Conservation (phyloP, 108 stramenopile species). For the Aurantiochytrium sp. region DNA sequence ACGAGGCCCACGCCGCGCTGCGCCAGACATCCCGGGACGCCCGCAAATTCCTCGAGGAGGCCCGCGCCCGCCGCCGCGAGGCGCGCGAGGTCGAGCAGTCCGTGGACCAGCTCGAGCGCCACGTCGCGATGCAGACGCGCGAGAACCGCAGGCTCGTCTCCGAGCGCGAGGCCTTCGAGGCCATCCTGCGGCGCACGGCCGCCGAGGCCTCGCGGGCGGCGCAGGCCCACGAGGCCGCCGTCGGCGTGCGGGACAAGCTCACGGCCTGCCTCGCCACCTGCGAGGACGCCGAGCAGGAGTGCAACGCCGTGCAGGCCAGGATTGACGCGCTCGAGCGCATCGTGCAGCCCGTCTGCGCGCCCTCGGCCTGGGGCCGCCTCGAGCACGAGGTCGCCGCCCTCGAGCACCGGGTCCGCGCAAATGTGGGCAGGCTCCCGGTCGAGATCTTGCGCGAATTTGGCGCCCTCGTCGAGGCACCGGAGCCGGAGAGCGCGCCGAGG, state of each 20-base stretch:
- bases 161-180: neutral
- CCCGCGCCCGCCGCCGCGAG: neutral
- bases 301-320: neutral
- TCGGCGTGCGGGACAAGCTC: neutral
- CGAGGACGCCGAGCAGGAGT: neutral
- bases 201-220: neutral
- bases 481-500: too few species aligned
- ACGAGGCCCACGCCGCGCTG: neutral
- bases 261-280: neutral
- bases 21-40: neutral
- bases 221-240: neutral
- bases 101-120: neutral
- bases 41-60: neutral
- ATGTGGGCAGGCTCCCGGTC: too few species aligned
- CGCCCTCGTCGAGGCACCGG: too few species aligned
- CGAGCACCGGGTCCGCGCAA: too few species aligned
- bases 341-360: too few species aligned
- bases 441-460: too few species aligned
- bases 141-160: neutral
- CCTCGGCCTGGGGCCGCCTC: too few species aligned
- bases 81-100: neutral
- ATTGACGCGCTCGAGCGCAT: too few species aligned
- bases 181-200: neutral
- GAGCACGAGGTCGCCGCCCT: too few species aligned
- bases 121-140: neutral